These are phyloP conservation scores for Quercus cerris DNA, from an alignment of 306 rosid genomes.

Conservation along the genomic window DNA sequence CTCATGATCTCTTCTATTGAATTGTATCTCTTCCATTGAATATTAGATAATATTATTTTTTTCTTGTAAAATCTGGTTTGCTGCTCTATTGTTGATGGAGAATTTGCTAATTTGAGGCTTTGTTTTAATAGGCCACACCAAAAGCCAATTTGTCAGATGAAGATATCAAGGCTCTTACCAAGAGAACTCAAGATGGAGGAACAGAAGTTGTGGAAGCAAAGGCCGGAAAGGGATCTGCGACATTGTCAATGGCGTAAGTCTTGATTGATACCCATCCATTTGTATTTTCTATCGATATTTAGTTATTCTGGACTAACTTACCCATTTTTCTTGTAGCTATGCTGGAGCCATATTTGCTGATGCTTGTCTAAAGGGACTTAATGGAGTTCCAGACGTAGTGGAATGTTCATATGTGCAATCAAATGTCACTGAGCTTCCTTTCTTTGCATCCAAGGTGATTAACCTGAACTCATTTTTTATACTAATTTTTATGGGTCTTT, in stretches of 20 bases:
- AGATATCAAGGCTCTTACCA: constrained; percentile 66
- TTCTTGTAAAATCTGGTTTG: constrained; percentile 7
- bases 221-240: constrained; percentile 99
- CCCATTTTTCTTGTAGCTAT: constrained; percentile 51
- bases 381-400: constrained; percentile 96
- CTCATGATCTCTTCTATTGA: not conserved
- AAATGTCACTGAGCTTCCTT: constrained; percentile 78
- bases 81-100: constrained; percentile 2
- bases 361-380: constrained; percentile 97
- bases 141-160: constrained; percentile 72
- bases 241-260: constrained; percentile 98
- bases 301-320: not conserved
- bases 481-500: not conserved
- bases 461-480: not conserved
- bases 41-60: not conserved
- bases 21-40: not conserved
- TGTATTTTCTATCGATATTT: not conserved
- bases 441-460: constrained; percentile 96
- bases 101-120: constrained; percentile 6
- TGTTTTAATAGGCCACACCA: constrained; percentile 68
- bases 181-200: constrained; percentile 98
- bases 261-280: not conserved
- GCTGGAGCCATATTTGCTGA: constrained; percentile 98
- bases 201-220: constrained; percentile 98
- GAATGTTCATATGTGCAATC: constrained; percentile 97